phyloP scores from a whole-genome alignment of 2,329 filamentous ascomycete species.

The Mariannaea sp. region DNA sequence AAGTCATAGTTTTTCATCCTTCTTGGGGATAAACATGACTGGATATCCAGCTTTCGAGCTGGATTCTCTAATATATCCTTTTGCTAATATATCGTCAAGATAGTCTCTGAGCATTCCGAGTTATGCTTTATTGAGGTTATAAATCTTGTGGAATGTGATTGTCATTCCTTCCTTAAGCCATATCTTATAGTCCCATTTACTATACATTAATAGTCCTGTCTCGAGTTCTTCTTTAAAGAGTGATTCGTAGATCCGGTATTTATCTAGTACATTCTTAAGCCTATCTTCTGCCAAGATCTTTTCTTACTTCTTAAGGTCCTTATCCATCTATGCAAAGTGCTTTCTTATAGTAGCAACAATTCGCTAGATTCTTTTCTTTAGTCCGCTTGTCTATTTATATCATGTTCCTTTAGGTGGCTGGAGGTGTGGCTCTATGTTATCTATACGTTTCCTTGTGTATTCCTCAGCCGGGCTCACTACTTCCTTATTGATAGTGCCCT shows the following conservation, averaged over 20 bases:
- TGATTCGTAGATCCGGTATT: conserved; percentile 24
- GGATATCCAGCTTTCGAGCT: conserved; percentile 42
- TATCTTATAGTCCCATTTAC: conserved; percentile 17
- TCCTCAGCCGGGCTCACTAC: too few relatives aligned
- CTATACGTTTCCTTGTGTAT: background rate
- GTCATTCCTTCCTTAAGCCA: conserved; percentile 9
- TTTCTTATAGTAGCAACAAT: conserved; percentile 4
- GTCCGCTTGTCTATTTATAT: conserved; percentile 9
- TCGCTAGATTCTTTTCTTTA: too few relatives aligned
- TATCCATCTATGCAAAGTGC: conserved; percentile 11
- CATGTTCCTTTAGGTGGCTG: background rate
- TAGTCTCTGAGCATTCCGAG: conserved; percentile 26
- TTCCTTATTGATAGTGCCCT: background rate
- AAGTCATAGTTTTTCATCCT: background rate
- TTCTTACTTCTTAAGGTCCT: background rate
- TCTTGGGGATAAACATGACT: conserved; percentile 37
- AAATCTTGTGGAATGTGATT: conserved; percentile 14
- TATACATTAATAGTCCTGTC: conserved; percentile 13
- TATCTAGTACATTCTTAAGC: conserved; percentile 18
- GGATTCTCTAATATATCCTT: conserved; percentile 37
- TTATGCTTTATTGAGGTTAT: conserved; percentile 22
- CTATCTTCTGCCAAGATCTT: background rate
- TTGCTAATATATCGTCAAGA: conserved; percentile 37
- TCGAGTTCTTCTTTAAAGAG: conserved; percentile 24
- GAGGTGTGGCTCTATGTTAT: background rate